These are phyloP conservation scores for Fusarium coffeatum DNA, from an alignment of 2,329 filamentous ascomycete species.

Conservation along the genomic window DNA sequence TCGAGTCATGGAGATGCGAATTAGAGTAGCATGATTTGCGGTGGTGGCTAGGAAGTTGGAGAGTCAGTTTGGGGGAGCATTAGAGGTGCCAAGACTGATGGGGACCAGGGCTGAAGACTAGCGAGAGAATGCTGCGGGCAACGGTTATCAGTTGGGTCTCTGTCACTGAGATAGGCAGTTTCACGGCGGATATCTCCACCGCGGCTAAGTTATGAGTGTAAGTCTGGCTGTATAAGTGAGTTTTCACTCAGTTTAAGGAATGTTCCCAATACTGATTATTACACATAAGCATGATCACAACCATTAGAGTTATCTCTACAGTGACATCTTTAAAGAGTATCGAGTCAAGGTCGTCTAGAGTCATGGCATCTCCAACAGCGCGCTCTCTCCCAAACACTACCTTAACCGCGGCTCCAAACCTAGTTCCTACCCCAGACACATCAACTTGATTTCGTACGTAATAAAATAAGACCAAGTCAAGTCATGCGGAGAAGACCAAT, in stretches of 20 bases:
- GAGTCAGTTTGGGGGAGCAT: constrained; percentile 23
- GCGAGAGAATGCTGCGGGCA: constrained; percentile 8
- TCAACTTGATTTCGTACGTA: constrained; percentile 17
- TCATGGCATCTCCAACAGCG: constrained; percentile 2
- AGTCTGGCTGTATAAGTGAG: neutral
- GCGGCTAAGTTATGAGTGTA: constrained; percentile 1
- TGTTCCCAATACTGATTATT: neutral
- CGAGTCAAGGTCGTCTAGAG: neutral
- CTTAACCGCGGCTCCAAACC: constrained; percentile 22
- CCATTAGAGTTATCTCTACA: constrained; percentile 13
- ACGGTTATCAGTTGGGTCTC: constrained; percentile 19
- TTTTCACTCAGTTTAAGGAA: neutral
- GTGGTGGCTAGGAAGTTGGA: constrained; percentile 20
- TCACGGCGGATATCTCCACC: constrained; percentile 21
- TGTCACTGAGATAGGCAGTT: constrained; percentile 35
- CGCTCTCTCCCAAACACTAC: neutral
- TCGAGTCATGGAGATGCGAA: neutral
- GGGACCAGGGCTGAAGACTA: constrained; percentile 13
- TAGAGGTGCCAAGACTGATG: constrained; percentile 32
- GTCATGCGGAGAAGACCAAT: constrained; percentile 29
- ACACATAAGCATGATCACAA: constrained; percentile 8
- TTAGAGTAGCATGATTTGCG: constrained; percentile 6
- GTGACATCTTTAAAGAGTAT: neutral
- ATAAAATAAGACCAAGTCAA: constrained; percentile 22
- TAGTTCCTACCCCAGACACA: constrained; percentile 25